phyloP scores from a whole-genome alignment of 1,139 yeast genomes.

The Pichia inconspicua region DNA sequence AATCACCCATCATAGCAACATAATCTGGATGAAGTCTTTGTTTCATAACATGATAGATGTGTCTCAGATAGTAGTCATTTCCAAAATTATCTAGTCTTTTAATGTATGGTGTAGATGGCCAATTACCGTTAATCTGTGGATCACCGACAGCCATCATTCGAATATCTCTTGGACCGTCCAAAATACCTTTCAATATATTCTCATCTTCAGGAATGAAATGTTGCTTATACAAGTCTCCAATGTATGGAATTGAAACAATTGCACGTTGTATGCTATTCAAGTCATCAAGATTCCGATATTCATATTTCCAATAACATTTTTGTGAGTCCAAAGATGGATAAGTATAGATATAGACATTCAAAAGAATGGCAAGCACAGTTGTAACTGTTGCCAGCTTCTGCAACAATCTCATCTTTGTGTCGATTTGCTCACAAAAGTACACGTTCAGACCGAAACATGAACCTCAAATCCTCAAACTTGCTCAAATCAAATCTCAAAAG shows the following conservation, averaged over 20 bases:
- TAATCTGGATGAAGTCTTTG: constrained; percentile 61
- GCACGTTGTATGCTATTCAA: constrained; percentile 16
- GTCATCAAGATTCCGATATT: constrained; percentile 15
- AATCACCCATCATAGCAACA: constrained; percentile 87
- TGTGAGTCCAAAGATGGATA: constrained; percentile 56
- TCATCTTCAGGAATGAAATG: constrained; percentile 15
- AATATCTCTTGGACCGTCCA: constrained; percentile 34
- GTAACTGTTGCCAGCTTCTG: constrained; percentile 14
- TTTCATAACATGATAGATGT: constrained; percentile 62
- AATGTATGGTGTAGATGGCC: constrained; percentile 63
- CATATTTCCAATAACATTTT: constrained; percentile 50
- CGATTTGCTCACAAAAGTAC: no score
- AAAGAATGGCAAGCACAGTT: constrained; percentile 32
- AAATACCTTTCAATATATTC: constrained; percentile 17
- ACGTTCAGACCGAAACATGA: neutral
- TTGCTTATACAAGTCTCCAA: constrained; percentile 31
- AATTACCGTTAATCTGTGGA: constrained; percentile 89
- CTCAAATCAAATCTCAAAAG: neutral
- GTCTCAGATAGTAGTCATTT: constrained; percentile 82
- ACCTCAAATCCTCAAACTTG: no score
- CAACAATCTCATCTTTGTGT: neutral
- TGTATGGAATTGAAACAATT: constrained; percentile 27
- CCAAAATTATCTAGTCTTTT: constrained; percentile 78
- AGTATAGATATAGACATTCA: constrained; percentile 59
- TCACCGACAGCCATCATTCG: constrained; percentile 81